phyloP scores from a whole-genome alignment of 2,329 filamentous ascomycete species.

The Stenocarpella maydis region DNA sequence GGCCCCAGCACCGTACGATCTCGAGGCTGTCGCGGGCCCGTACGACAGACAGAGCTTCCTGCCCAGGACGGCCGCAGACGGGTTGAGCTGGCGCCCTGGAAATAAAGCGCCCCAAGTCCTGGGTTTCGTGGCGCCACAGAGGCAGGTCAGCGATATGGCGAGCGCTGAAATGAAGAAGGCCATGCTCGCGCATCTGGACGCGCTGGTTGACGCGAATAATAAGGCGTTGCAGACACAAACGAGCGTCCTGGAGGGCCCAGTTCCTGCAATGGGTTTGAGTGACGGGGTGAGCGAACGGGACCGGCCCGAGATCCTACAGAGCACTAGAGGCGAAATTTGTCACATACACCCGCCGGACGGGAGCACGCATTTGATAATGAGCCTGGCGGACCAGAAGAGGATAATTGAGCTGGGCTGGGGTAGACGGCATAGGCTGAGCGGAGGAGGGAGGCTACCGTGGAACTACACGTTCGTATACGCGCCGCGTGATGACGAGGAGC shows the following conservation, averaged over 20 bases:
- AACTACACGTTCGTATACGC: slow-evolving; percentile 52
- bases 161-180: slow-evolving; percentile 30
- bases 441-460: slow-evolving; percentile 43
- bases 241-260: slow-evolving; percentile 45
- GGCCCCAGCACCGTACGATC: slow-evolving; percentile 38
- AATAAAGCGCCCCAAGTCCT: slow-evolving; percentile 41
- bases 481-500: slow-evolving; percentile 48
- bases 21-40: slow-evolving; percentile 30
- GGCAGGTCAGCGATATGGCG: slow-evolving; percentile 44
- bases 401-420: slow-evolving; percentile 50
- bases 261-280: slow-evolving; percentile 42
- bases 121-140: slow-evolving; percentile 48
- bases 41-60: slow-evolving; percentile 36
- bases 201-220: slow-evolving; percentile 41
- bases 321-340: slow-evolving; percentile 45
- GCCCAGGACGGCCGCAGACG: neutral
- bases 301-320: slow-evolving; percentile 28
- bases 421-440: slow-evolving; percentile 49
- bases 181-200: slow-evolving; percentile 42
- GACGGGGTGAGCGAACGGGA: slow-evolving; percentile 34
- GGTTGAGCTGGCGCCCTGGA: slow-evolving; percentile 34
- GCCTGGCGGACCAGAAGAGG: slow-evolving; percentile 47
- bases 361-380: slow-evolving; percentile 49
- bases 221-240: slow-evolving; percentile 40
- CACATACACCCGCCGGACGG: slow-evolving; percentile 51